phyloP scores from a whole-genome alignment of 495 filamentous ascomycete genomes.

The Chaetomidium leptoderma region DNA sequence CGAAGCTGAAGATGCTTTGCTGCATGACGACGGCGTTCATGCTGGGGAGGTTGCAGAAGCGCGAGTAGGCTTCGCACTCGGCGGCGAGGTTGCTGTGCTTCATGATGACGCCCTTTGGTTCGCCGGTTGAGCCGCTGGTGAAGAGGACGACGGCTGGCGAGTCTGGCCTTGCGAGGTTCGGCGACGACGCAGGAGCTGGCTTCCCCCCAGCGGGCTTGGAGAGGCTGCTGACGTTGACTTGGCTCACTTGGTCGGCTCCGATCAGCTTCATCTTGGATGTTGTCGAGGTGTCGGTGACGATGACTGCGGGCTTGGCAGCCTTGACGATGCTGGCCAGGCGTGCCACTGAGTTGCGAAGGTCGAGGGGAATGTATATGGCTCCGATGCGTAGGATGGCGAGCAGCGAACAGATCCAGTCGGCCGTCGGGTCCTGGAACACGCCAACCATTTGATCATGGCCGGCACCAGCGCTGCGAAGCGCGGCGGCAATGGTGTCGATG shows the following conservation, averaged over 20 bases:
- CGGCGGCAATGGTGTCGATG: conserved; percentile 16
- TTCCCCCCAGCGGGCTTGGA: background rate
- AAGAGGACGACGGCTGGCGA: conserved; percentile 41
- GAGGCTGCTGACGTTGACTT: conserved; percentile 9
- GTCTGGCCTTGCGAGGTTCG: background rate
- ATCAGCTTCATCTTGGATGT: no score
- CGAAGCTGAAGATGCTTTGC: conserved; percentile 30
- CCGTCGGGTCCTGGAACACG: conserved; percentile 33
- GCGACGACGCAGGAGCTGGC: background rate
- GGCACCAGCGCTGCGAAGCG: background rate
- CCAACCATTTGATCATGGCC: conserved; percentile 12
- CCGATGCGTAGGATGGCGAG: conserved; percentile 52
- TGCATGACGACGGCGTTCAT: conserved; percentile 25
- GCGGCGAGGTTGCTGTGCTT: conserved; percentile 25
- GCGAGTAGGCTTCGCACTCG: conserved; percentile 6
- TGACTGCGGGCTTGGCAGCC: conserved; percentile 12
- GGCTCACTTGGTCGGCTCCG: no score
- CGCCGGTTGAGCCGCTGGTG: conserved; percentile 47
- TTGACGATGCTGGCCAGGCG: conserved; percentile 22
- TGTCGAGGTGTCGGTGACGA: conserved; percentile 48
- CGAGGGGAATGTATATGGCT: conserved; percentile 51
- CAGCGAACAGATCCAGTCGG: conserved; percentile 48
- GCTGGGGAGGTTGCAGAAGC: no score
- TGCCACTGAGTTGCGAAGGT: conserved; percentile 31
- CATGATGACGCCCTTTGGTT: conserved; percentile 45